Conservation (phyloP, 202 grass and related monocot genomes). For the Carex arenaria region DNA sequence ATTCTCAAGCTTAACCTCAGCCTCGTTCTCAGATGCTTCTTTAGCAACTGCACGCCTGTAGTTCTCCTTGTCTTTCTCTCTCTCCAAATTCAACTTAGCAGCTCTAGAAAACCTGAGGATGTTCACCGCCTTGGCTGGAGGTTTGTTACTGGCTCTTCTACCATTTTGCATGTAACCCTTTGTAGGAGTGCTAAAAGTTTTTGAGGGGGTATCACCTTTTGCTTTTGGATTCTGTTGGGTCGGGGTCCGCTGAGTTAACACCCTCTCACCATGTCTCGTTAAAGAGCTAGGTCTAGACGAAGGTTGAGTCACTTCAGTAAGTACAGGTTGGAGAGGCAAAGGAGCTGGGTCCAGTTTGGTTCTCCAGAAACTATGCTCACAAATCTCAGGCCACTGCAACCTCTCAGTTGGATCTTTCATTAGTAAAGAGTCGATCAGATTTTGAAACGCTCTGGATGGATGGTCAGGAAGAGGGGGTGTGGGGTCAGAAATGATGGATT, state of each 20-base stretch:
- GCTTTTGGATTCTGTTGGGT: slow-evolving; percentile 40
- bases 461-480: slow-evolving; percentile 72
- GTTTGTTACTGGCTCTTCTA: slow-evolving; percentile 59
- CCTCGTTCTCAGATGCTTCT: slow-evolving; percentile 63
- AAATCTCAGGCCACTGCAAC: slow-evolving; percentile 92
- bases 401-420: slow-evolving; percentile 97
- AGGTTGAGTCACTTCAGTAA: slow-evolving; percentile 60
- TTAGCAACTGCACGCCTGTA: slow-evolving; percentile 57
- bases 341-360: slow-evolving; percentile 42
- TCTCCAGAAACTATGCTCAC: slow-evolving; percentile 86
- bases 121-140: slow-evolving; percentile 52
- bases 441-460: slow-evolving; percentile 75
- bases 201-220: slow-evolving; percentile 68
- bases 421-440: slow-evolving; percentile 73
- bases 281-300: slow-evolving; percentile 45
- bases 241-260: slow-evolving; percentile 58
- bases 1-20: slow-evolving; percentile 94
- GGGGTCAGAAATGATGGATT: slow-evolving; percentile 85
- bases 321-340: slow-evolving; percentile 75
- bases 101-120: slow-evolving; percentile 89
- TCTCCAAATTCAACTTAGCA: slow-evolving; percentile 91
- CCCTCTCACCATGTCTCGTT: slow-evolving; percentile 73
- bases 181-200: slow-evolving; percentile 40
- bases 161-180: slow-evolving; percentile 61
- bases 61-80: slow-evolving; percentile 87